Evolutionary conservation across 306 rosid genomes (phyloP).

Genomic region (Fragaria ananassa): DNA sequence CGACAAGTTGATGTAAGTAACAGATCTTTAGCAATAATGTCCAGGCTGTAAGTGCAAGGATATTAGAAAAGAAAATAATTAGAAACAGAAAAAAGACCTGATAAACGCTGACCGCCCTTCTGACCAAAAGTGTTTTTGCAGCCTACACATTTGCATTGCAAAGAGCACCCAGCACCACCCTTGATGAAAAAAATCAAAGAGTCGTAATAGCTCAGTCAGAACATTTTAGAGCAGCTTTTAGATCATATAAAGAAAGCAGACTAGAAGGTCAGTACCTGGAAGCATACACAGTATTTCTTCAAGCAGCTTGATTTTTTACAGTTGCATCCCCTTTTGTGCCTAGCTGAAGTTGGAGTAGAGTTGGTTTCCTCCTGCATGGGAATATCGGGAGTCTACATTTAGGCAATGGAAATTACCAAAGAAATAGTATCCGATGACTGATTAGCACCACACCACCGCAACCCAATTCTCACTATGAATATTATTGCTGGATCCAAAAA

Average conservation of each 20-base stretch:
- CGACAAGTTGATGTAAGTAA: no score
- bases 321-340: slow-evolving; percentile 36
- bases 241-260: background rate
- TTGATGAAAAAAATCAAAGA: slow-evolving; percentile 7
- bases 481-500: background rate
- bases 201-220: background rate
- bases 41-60: no score
- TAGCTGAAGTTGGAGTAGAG: slow-evolving; percentile 31
- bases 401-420: no score
- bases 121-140: slow-evolving; percentile 32
- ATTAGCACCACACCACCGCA: no score
- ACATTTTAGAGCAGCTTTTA: background rate
- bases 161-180: slow-evolving; percentile 36
- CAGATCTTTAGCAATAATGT: no score
- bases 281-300: slow-evolving; percentile 38
- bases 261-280: slow-evolving; percentile 17
- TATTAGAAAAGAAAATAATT: background rate
- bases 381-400: background rate
- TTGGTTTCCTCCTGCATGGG: slow-evolving; percentile 16
- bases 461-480: background rate
- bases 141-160: slow-evolving; percentile 27
- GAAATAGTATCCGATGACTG: no score
- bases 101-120: slow-evolving; percentile 20
- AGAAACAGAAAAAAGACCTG: background rate
- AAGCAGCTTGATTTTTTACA: slow-evolving; percentile 34